phyloP scores from a whole-genome alignment of 345 rosid species.

The Adansonia digitata region DNA sequence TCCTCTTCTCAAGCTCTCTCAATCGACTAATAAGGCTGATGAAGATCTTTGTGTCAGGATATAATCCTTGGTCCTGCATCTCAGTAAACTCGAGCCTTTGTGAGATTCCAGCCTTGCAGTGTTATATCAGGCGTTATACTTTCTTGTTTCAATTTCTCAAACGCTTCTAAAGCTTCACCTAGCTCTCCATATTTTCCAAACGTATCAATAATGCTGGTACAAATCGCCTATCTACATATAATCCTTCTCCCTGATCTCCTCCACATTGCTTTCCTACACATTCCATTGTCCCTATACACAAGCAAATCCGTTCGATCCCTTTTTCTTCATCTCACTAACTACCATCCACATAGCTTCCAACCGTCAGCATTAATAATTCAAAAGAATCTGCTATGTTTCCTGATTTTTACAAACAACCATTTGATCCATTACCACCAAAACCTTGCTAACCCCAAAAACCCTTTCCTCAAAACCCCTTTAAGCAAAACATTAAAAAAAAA shows the following conservation, averaged over 20 bases:
- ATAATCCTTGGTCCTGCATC: conserved; percentile 58
- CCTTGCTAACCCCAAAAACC: conserved; percentile 45
- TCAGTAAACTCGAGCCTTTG: conserved; percentile 39
- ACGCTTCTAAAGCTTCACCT: conserved; percentile 46
- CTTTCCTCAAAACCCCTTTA: conserved; percentile 50
- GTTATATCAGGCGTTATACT: conserved; percentile 46
- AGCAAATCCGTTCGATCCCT: conserved; percentile 39
- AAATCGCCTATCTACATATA: conserved; percentile 45
- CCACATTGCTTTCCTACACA: conserved; percentile 75
- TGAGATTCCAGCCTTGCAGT: conserved; percentile 47
- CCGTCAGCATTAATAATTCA: conserved; percentile 56
- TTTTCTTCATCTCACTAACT: conserved; percentile 49
- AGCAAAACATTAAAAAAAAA: conserved; percentile 50
- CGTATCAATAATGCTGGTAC: conserved; percentile 52
- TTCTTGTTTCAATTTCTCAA: conserved; percentile 40
- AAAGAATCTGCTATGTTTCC: conserved; percentile 41
- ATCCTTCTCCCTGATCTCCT: conserved; percentile 50
- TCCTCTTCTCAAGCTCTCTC: conserved; percentile 67
- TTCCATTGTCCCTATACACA: conserved; percentile 64
- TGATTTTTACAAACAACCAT: conserved; percentile 32
- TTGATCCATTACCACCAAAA: conserved; percentile 35
- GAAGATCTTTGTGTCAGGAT: conserved; percentile 63
- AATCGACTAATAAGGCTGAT: conserved; percentile 42
- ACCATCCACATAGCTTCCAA: conserved; percentile 55
- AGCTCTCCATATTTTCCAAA: conserved; percentile 60